Evolutionary conservation across 495 filamentous ascomycete genomes (phyloP), one percentile per base, ranked within the genome.

Genomic region (Articulospora tetracladia): DNA sequence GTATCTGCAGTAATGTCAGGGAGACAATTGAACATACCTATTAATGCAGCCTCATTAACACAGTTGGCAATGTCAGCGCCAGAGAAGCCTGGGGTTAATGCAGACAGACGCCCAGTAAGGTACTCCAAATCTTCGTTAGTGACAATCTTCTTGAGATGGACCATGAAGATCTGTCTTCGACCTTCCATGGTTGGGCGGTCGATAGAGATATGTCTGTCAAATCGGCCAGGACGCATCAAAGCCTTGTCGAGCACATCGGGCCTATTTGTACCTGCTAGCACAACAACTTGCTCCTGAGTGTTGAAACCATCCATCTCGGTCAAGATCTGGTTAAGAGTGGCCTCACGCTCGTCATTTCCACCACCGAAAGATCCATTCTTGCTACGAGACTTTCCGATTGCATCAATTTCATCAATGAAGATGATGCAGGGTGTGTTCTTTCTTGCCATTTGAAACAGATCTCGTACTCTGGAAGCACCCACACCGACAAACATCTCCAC

Each of bases 281-380:
- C 94, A 57, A 98, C 93, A 30, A 98, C 89, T 76, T 98, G 95
- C 66, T 98, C 94, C 1, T 89, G 84, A 10, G 94, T 98, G 70
- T 97, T 98, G 84, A 98, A 98, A 54, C 94, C 94, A 71, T 98
- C 94, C 94, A 98, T 98, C 71, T 98, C 95, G 0, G 94, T 98
- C 52, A 98, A 80, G 58, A 98, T 97, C 75, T 98, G 94, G 72
- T 98, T 98, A 41, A 98, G 85, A 1, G 94, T 98, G 49, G 88
- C 89, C 72, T 98, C 94, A 67, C 94, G 85, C 77, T 98, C 94
- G 69, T 98, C 95, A 67, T 97, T 98, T 55, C 94, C 94, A 61
- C 94, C 94, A 58, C 88, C 84, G 54, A 86, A 85, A 63, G 80
- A 86, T 36, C 79, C 76, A 19, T 76, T 74, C 48, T 84, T 82